Evolutionary conservation across 116 monocot species (phyloP).

Genomic region (Cymodocea nodosa): DNA sequence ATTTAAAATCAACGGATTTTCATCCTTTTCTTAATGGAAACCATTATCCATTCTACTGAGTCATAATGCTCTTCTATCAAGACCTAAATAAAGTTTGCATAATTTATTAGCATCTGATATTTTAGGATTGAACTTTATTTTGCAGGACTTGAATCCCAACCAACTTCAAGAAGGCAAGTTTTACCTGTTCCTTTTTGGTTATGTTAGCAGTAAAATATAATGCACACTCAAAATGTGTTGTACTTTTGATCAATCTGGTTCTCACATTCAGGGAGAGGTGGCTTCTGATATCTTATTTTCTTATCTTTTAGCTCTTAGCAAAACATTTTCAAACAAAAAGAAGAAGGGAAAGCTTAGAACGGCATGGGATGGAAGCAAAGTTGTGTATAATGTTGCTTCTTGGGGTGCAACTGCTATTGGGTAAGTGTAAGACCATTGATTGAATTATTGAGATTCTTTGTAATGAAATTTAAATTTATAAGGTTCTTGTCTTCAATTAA

Average conservation of each 20-base stretch:
- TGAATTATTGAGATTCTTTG: neutral
- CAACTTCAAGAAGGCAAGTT: slow-evolving; percentile 80
- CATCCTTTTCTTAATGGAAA: too few species aligned
- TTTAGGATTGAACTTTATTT: slow-evolving; percentile 13
- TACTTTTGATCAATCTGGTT: too few species aligned
- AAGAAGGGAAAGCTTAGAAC: slow-evolving; percentile 72
- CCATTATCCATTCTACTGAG: too few species aligned
- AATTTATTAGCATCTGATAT: neutral
- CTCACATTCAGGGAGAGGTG: neutral
- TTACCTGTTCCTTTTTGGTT: neutral
- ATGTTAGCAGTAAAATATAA: neutral
- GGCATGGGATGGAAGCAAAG: slow-evolving; percentile 93
- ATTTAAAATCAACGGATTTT: too few species aligned
- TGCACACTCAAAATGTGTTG: neutral
- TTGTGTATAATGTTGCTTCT: slow-evolving; percentile 89
- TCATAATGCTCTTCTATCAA: too few species aligned
- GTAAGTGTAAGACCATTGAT: slow-evolving; percentile 55
- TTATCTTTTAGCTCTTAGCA: slow-evolving; percentile 53
- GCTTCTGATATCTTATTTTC: slow-evolving; percentile 1
- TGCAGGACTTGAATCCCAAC: slow-evolving; percentile 79
- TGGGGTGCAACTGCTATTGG: slow-evolving; percentile 97
- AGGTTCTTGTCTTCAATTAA: neutral
- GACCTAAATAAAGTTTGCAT: neutral
- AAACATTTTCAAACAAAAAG: slow-evolving; percentile 73
- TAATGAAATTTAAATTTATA: neutral